These are phyloP conservation scores for Cladorrhinum samala DNA, from an alignment of 495 filamentous ascomycete species.

Conservation along the genomic window DNA sequence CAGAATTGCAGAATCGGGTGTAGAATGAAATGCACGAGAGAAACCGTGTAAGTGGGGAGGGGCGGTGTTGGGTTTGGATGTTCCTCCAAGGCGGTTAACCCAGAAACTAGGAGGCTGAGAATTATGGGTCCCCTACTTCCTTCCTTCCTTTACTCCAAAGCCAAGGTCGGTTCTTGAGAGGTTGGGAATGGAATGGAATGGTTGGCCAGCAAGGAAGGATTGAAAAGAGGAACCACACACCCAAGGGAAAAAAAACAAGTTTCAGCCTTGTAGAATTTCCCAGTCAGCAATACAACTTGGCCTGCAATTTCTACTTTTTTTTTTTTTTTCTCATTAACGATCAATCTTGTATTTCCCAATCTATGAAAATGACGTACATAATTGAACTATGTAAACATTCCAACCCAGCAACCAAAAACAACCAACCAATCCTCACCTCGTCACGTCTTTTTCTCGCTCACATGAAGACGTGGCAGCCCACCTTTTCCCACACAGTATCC, in stretches of 20 bases:
- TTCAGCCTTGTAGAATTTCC: not conserved
- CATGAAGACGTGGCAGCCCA: not conserved
- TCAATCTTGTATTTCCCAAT: not conserved
- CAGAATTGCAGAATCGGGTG: not conserved
- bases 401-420: not conserved
- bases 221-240: not conserved
- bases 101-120: conserved; percentile 27
- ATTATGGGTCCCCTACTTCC: not conserved
- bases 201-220: not conserved
- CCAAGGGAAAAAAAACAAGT: not conserved
- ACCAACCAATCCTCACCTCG: too few species aligned
- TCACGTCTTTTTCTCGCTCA: not conserved
- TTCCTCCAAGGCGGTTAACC: conserved; percentile 16
- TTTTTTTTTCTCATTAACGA: not conserved
- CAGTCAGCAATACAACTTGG: not conserved
- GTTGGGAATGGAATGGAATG: too few species aligned
- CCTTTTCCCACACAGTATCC: conserved; percentile 1
- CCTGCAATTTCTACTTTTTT: too few species aligned
- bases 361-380: too few species aligned
- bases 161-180: not conserved
- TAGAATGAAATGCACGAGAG: not conserved
- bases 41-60: not conserved
- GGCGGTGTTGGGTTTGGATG: conserved; percentile 6
- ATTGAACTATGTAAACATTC: not conserved
- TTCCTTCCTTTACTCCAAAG: not conserved